Evolutionary conservation across 192 early-diverging fungal genomes (phyloP).

Genomic region (Mortierella hygrophila): DNA sequence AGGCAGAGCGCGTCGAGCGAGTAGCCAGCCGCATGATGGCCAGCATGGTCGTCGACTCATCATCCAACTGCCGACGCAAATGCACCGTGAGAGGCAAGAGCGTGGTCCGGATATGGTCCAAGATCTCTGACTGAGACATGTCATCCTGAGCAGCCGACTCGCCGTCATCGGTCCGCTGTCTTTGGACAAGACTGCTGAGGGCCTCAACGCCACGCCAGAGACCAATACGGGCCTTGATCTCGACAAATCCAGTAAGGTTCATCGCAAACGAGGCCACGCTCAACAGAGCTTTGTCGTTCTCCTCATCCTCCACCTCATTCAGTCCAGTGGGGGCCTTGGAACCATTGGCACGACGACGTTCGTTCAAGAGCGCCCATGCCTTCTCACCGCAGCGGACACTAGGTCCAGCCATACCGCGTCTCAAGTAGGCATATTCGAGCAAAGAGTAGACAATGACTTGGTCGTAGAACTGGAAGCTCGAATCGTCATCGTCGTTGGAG

Average conservation of each 20-base stretch:
- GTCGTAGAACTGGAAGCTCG: conserved; percentile 50
- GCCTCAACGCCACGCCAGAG: conserved; percentile 51
- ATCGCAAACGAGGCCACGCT: conserved; percentile 47
- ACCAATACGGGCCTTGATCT: conserved; percentile 53
- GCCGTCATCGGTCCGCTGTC: background rate
- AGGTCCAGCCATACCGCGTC: conserved; percentile 42
- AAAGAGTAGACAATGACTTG: conserved; percentile 53
- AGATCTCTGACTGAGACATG: conserved; percentile 41
- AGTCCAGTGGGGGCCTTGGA: conserved; percentile 13
- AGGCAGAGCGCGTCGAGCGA: conserved; percentile 18
- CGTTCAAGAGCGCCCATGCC: conserved; percentile 50
- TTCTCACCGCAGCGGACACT: conserved; percentile 53
- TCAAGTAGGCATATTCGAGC: conserved; percentile 52
- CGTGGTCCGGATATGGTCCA: conserved; percentile 53
- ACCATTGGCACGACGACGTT: conserved; percentile 34
- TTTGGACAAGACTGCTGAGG: conserved; percentile 32
- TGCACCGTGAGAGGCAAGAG: conserved; percentile 46
- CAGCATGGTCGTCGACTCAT: conserved; percentile 45
- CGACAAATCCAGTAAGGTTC: conserved; percentile 51
- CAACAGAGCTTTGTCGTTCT: conserved; percentile 39
- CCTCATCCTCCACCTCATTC: conserved; percentile 15
- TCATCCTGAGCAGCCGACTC: conserved; percentile 17
- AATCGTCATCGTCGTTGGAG: conserved; percentile 25
- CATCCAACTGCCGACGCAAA: conserved; percentile 49
- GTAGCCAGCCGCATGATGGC: conserved; percentile 41